Base-by-base conservation (phyloP, 148 eudicot species). In the Rhododendron ferrugineum region DNA sequence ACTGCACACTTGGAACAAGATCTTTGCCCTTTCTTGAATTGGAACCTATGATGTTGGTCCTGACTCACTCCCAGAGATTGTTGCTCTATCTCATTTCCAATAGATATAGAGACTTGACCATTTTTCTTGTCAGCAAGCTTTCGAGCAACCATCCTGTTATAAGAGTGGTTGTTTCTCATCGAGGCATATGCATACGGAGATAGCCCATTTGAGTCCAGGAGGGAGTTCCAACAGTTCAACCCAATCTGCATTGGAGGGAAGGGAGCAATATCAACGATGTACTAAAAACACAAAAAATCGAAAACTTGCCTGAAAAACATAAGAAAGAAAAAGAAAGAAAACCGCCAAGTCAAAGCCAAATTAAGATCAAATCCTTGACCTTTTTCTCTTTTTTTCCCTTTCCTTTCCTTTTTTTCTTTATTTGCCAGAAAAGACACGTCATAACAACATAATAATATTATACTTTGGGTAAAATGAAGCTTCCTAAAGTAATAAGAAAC, bases 1-100 rank as follows among this genome's bases (percentile, higher is more conserved):
- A 82, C 80, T 62, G 93, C 92, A 88, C 98, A 95, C 87, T 85
- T 93, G 58, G 98, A 92, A 89, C 98, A 95, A 66, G 98, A 86
- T 68, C 72, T 87, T 28, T 83, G 90, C 23, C 49, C 84, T 54
- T 84, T 81, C 58, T 80, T 73, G 76, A 76, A 10, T 46, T 84
- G 75, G 82, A 79, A 47, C 40, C 56, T 82, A 36, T 58, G 62
- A 40, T 46, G 66, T 22, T 82, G 46, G 40, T 73, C 52, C 62
- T 42, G 62, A 34, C 58, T 58, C 44, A 9, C 44, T 49, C 28
- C 82, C 42, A 79, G 4, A 15, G 75, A 68, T 78, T 80, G 79
- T 23, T 73, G 82, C 80, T 86, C 88, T 5, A 87, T 84, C 86
- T 89, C 90, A 37, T 89, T 78, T 62, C 75, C 50, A 9, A 92